Percentiles rank a stretch among this genome's conserved stretches.
Evolutionary conservation across 1,139 yeast genomes (phyloP).

Genomic region (Magnusiomyces tetraspermus): DNA sequence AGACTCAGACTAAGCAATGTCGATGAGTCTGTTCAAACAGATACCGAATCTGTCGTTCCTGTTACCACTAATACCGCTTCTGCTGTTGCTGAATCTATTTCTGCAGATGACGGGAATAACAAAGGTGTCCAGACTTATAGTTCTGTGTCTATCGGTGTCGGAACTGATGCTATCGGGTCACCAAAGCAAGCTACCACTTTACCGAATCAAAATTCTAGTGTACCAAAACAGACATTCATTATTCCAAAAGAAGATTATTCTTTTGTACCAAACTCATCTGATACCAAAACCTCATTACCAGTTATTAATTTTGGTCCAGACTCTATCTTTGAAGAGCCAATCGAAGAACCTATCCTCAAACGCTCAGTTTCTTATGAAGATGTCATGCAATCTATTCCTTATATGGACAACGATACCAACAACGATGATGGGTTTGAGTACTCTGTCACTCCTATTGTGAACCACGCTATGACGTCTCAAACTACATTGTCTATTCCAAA

Average conservation of each 20-base stretch:
- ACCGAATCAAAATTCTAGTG: too few relatives aligned
- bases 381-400: slow-evolving; percentile 13
- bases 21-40: slow-evolving; percentile 20
- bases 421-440: slow-evolving; percentile 6
- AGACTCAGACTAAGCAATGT: slow-evolving; percentile 13
- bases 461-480: slow-evolving; percentile 2
- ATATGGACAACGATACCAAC: slow-evolving; percentile 6
- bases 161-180: too few relatives aligned
- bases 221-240: neutral
- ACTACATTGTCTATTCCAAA: slow-evolving; percentile 3
- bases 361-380: slow-evolving; percentile 12
- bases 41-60: slow-evolving; percentile 2
- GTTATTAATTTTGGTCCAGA: slow-evolving; percentile 8
- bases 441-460: slow-evolving; percentile 9
- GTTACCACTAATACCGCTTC: neutral
- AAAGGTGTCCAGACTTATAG: slow-evolving; percentile 14
- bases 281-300: slow-evolving; percentile 4
- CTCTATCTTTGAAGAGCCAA: neutral
- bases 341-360: neutral
- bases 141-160: slow-evolving; percentile 6
- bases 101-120: slow-evolving; percentile 13
- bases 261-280: neutral
- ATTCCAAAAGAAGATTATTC: neutral
- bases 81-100: slow-evolving; percentile 11
- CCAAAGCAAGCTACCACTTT: too few relatives aligned